A percentile compares a stretch with the other conserved stretches of the same genome.
phyloP scores from a whole-genome alignment of 2,329 filamentous ascomycete species.

The Sarocladium strictum region DNA sequence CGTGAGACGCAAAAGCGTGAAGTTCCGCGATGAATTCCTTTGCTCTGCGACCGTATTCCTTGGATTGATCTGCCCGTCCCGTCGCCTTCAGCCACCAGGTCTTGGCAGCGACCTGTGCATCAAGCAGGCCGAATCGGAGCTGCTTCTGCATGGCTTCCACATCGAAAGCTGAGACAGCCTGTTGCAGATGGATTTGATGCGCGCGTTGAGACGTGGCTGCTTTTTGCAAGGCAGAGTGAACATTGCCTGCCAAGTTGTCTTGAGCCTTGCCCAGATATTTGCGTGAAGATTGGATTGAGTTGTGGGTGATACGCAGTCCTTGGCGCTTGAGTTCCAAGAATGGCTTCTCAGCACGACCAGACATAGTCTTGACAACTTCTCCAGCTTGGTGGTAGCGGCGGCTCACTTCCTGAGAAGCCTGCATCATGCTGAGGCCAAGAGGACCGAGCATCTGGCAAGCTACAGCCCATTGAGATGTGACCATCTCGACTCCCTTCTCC shows the following conservation, averaged over 20 bases:
- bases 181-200: background rate
- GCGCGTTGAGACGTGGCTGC: background rate
- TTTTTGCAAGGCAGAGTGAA: background rate
- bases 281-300: background rate
- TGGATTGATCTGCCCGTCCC: conserved; percentile 40
- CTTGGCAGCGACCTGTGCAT: conserved; percentile 50
- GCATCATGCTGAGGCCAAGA: background rate
- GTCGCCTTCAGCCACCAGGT: conserved; percentile 51
- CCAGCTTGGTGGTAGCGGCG: conserved; percentile 20
- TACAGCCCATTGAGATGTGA: background rate
- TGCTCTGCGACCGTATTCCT: conserved; percentile 42
- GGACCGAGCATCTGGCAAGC: background rate
- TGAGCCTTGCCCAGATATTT: background rate
- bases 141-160: conserved; percentile 29
- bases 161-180: background rate
- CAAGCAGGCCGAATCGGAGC: conserved; percentile 39
- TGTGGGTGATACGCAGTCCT: background rate
- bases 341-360: background rate
- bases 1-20: background rate
- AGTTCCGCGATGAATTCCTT: conserved; percentile 28
- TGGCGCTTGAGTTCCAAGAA: background rate
- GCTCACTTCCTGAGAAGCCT: conserved; percentile 31
- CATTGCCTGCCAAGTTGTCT: background rate
- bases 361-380: background rate
- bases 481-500: background rate